Percentiles rank a stretch among this genome's conserved stretches.
phyloP scores from a whole-genome alignment of 176 grass and related monocot genomes.

The Aechmea fasciata region DNA sequence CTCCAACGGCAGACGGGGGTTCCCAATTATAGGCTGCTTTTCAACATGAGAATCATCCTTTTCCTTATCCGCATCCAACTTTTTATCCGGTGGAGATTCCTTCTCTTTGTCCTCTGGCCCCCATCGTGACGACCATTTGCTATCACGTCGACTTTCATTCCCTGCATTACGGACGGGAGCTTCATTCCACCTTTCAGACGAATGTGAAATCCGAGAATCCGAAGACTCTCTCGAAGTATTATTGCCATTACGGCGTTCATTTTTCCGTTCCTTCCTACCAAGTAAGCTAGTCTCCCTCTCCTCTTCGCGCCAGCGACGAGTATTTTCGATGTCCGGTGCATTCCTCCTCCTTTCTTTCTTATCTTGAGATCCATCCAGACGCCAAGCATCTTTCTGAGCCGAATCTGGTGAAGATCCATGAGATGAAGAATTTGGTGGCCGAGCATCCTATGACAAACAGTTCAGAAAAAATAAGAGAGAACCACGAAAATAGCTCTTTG shows the following conservation, averaged over 20 bases:
- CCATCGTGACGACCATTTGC: constrained; percentile 95
- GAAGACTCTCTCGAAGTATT: constrained; percentile 46
- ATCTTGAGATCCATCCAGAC: constrained; percentile 48
- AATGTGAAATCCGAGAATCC: constrained; percentile 34
- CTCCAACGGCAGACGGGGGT: constrained; percentile 35
- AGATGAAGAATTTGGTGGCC: constrained; percentile 9
- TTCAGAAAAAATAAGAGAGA: background rate
- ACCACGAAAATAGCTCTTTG: background rate
- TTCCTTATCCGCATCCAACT: constrained; percentile 52
- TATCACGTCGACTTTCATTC: constrained; percentile 55
- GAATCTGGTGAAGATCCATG: constrained; percentile 46
- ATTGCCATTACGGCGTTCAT: constrained; percentile 57
- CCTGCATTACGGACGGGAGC: constrained; percentile 34
- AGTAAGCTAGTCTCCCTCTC: constrained; percentile 89
- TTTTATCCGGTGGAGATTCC: constrained; percentile 63
- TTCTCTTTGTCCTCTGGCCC: constrained; percentile 93
- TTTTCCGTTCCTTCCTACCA: constrained; percentile 66
- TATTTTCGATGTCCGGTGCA: constrained; percentile 49
- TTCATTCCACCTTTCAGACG: constrained; percentile 58
- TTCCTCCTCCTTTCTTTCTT: constrained; percentile 63
- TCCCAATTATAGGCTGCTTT: constrained; percentile 55
- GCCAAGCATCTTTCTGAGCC: constrained; percentile 51
- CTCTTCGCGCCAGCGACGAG: constrained; percentile 85
- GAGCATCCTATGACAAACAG: constrained; percentile 5
- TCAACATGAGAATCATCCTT: constrained; percentile 54